Conservation (phyloP, 345 rosid species). For the Acer campestre region DNA sequence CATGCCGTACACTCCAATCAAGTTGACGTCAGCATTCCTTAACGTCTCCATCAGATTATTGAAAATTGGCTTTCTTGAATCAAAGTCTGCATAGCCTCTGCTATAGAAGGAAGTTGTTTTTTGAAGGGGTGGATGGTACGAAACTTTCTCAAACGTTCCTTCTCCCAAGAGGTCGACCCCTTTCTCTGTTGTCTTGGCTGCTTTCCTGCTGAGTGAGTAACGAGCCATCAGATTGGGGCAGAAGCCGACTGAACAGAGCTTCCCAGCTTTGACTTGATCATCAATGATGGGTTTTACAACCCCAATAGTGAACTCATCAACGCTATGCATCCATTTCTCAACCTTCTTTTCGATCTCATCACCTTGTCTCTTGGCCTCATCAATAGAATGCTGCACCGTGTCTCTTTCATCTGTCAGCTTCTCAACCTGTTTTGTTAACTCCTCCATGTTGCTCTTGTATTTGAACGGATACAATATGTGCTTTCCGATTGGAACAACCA, state of each 20-base stretch:
- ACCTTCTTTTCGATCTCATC: too few species aligned
- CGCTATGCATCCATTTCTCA: too few species aligned
- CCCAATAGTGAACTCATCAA: background rate
- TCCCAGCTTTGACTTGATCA: background rate
- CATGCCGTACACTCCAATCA: slow-evolving; percentile 25
- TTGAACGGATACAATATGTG: background rate
- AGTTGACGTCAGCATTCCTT: background rate
- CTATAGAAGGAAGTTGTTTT: too few species aligned
- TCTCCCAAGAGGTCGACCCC: background rate
- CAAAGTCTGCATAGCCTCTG: background rate
- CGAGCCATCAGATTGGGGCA: background rate
- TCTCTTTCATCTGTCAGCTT: too few species aligned
- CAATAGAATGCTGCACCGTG: too few species aligned
- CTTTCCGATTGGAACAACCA: background rate
- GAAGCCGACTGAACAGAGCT: background rate
- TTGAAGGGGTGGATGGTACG: background rate
- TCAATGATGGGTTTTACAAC: background rate
- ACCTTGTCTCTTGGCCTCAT: too few species aligned
- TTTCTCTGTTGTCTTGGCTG: background rate
- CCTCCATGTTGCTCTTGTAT: too few species aligned
- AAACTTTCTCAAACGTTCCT: background rate
- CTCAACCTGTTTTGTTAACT: too few species aligned
- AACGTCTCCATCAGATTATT: background rate
- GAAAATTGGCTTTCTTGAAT: background rate
- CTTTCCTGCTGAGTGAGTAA: background rate